These are phyloP conservation scores for Hymenoscyphus albidus DNA, from an alignment of 2,329 filamentous ascomycete species.

Conservation along the genomic window DNA sequence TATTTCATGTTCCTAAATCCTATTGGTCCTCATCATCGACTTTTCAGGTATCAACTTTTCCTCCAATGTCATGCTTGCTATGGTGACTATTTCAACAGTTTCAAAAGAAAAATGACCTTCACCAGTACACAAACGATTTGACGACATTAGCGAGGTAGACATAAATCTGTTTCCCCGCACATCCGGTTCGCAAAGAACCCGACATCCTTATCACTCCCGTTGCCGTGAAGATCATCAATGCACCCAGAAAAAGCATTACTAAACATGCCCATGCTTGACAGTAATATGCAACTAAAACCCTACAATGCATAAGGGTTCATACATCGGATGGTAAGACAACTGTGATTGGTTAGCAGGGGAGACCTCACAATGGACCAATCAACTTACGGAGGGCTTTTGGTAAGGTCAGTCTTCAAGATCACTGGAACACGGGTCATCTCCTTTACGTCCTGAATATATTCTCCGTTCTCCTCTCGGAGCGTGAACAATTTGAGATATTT, in stretches of 20 bases:
- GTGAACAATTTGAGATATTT: slow-evolving; percentile 91
- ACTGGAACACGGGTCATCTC: slow-evolving; percentile 98
- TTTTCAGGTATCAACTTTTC: slow-evolving; percentile 13
- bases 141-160: background rate
- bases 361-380: background rate
- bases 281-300: slow-evolving; percentile 1
- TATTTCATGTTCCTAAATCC: slow-evolving; percentile 9
- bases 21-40: slow-evolving; percentile 9
- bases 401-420: slow-evolving; percentile 95
- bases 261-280: slow-evolving; percentile 7
- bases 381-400: slow-evolving; percentile 98
- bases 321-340: slow-evolving; percentile 79
- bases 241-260: slow-evolving; percentile 3
- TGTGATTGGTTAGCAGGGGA: slow-evolving; percentile 43
- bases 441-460: slow-evolving; percentile 96
- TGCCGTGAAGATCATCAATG: slow-evolving; percentile 6
- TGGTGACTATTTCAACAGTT: slow-evolving; percentile 20
- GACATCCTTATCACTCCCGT: slow-evolving; percentile 1
- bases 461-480: slow-evolving; percentile 84
- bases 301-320: slow-evolving; percentile 68
- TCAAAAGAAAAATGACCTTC: slow-evolving; percentile 21
- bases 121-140: slow-evolving; percentile 5
- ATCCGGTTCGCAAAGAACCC: background rate
- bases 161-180: background rate
- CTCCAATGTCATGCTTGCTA: slow-evolving; percentile 12